phyloP scores from a whole-genome alignment of 176 grass and related monocot species.

The Elymus sibiricus region DNA sequence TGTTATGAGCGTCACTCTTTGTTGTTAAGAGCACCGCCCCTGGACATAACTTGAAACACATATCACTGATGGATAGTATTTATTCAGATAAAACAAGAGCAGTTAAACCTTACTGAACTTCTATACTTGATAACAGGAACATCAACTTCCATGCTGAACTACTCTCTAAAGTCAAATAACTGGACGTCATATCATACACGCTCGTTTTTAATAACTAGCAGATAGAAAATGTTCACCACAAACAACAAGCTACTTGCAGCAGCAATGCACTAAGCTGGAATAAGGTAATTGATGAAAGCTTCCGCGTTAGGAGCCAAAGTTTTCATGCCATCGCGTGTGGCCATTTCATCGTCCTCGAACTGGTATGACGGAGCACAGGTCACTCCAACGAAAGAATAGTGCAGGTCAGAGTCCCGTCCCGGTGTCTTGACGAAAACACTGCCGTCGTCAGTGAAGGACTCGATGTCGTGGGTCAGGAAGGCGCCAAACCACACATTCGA shows the following conservation, averaged over 20 bases:
- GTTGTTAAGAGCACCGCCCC: too few relatives aligned
- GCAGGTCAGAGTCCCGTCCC: slow-evolving; percentile 48
- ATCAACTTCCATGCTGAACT: not conserved
- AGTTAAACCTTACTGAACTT: too few relatives aligned
- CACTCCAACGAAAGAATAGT: slow-evolving; percentile 78
- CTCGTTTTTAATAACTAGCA: not conserved
- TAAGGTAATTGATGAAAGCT: slow-evolving; percentile 73
- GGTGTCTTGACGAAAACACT: slow-evolving; percentile 48
- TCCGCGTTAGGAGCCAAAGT: slow-evolving; percentile 43
- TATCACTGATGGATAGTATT: too few relatives aligned
- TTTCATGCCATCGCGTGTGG: slow-evolving; percentile 51
- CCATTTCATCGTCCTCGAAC: slow-evolving; percentile 65
- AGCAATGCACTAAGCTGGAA: slow-evolving; percentile 30
- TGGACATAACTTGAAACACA: too few relatives aligned
- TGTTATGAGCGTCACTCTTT: too few relatives aligned
- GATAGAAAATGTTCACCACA: not conserved
- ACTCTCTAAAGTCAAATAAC: not conserved
- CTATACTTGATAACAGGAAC: not conserved
- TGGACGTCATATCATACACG: not conserved
- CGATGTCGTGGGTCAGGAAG: slow-evolving; percentile 50
- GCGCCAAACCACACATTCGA: slow-evolving; percentile 84
- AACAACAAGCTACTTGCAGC: not conserved
- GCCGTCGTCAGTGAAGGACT: slow-evolving; percentile 48
- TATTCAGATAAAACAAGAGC: too few relatives aligned
- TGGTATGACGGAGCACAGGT: slow-evolving; percentile 70